phyloP scores from a whole-genome alignment of 768 basidiomycete genomes.

The Pholiota molesta region DNA sequence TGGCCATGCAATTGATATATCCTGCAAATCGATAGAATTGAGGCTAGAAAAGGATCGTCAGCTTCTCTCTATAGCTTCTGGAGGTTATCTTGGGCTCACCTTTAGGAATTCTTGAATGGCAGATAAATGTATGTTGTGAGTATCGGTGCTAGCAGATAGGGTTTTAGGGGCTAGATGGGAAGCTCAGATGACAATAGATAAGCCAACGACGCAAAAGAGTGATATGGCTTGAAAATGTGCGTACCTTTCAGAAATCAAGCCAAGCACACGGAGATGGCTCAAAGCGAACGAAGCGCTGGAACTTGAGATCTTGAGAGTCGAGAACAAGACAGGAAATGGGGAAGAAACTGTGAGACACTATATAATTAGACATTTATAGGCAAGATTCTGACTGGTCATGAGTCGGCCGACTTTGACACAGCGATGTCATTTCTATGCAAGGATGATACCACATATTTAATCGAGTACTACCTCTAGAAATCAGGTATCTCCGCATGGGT shows the following conservation, averaged over 20 bases:
- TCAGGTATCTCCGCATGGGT: background rate
- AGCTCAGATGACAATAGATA: background rate
- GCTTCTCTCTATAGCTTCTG: background rate
- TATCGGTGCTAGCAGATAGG: background rate
- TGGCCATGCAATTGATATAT: background rate
- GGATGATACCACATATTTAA: background rate
- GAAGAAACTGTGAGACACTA: background rate
- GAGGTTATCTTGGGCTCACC: background rate
- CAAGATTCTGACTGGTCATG: background rate
- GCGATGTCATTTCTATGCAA: background rate
- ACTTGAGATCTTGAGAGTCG: background rate
- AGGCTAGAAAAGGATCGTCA: background rate
- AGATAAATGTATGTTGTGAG: background rate
- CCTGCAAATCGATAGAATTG: background rate
- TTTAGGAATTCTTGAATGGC: background rate
- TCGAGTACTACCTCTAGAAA: background rate
- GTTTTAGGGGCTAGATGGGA: background rate
- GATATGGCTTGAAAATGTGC: background rate
- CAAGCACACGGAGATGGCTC: background rate
- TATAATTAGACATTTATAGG: slow-evolving; percentile 4
- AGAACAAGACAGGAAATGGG: background rate
- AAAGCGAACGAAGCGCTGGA: background rate
- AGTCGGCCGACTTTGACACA: background rate
- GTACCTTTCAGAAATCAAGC: background rate
- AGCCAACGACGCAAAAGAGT: background rate